Evolutionary conservation across 306 rosid genomes (phyloP), one percentile per base, ranked within the genome.

Genomic region (Prunus fruticosa): DNA sequence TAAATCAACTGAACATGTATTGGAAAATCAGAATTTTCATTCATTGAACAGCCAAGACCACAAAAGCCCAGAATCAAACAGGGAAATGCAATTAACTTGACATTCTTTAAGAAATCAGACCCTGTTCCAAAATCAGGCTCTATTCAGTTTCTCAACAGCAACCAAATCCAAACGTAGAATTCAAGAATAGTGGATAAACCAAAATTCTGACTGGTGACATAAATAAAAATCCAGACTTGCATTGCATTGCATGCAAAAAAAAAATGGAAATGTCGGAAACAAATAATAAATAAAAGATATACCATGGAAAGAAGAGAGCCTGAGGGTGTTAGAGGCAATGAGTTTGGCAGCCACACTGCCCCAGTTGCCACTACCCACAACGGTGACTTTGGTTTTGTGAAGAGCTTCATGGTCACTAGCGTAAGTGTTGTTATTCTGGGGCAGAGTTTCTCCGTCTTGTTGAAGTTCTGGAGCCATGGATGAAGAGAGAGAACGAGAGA

Each of bases 351-450:
- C 97, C 32, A 95, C 97, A 75, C 96, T 90, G 14, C 99, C 99
- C 97, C 97, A 95, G 54, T 92, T 92, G 57, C 97, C 99, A 57
- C 99, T 95, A 8, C 99, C 99, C 52, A 92, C 82, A 23, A 95
- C 72, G n/a, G 97, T 78, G 81, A 95, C 93, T 81, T 77, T 95
- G 82, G 90, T 91, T 84, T 84, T 87, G 34, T 3, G 30, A 6
- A 85, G 13, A 77, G 71, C 81, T 56, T 71, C 90, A 73, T 75
- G 18, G 30, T 14, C 14, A 1, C 43, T 16, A 16, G 20, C 8
- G 67, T 28, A 63, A 30, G 15, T 16, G 38, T 63, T 7, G 43
- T 7, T 38, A 1, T 38, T 38, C 8, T 38, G 43, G 43, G 43
- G 43, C 43, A 38, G 9, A 38, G 43, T 38, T 38, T 38, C 43